Evolutionary conservation across 805 yeast species (phyloP).

Genomic region (Candida michaelii): DNA sequence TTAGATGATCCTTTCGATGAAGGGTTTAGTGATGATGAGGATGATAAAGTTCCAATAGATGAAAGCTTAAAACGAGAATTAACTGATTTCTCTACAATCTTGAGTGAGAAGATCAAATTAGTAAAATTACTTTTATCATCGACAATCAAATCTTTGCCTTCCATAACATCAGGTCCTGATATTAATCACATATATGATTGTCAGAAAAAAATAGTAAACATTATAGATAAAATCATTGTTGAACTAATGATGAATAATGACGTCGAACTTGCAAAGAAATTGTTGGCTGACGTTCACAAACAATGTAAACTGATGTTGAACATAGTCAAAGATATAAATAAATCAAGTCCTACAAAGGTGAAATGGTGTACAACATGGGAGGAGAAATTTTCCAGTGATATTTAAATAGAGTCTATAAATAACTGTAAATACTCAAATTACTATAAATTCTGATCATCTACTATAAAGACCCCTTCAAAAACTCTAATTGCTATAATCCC

Average conservation of each 20-base stretch:
- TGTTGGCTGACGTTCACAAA: slow-evolving; percentile 24
- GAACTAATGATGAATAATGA: slow-evolving; percentile 51
- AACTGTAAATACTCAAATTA: not conserved
- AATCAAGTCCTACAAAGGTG: slow-evolving; percentile 49
- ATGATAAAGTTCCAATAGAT: slow-evolving; percentile 19
- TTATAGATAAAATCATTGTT: slow-evolving; percentile 59
- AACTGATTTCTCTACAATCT: slow-evolving; percentile 41
- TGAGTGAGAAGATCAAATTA: slow-evolving; percentile 56
- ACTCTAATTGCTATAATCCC: slow-evolving; percentile 22
- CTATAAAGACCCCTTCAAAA: no score
- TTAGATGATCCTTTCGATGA: slow-evolving; percentile 55
- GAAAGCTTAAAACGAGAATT: slow-evolving; percentile 29
- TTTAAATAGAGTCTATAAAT: no score
- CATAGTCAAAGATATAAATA: slow-evolving; percentile 48
- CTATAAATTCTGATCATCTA: not conserved
- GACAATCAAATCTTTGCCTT: slow-evolving; percentile 57
- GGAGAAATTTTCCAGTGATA: slow-evolving; percentile 35
- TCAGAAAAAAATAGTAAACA: slow-evolving; percentile 43
- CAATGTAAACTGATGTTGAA: slow-evolving; percentile 31
- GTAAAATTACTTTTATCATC: slow-evolving; percentile 59
- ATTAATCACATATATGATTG: slow-evolving; percentile 48
- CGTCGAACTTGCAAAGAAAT: slow-evolving; percentile 27
- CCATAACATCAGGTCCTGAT: slow-evolving; percentile 37
- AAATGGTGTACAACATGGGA: slow-evolving; percentile 61
- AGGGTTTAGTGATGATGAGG: slow-evolving; percentile 39